Conservation (phyloP, 352 stramenopile species). For the Chrysophaeum taylorii region DNA sequence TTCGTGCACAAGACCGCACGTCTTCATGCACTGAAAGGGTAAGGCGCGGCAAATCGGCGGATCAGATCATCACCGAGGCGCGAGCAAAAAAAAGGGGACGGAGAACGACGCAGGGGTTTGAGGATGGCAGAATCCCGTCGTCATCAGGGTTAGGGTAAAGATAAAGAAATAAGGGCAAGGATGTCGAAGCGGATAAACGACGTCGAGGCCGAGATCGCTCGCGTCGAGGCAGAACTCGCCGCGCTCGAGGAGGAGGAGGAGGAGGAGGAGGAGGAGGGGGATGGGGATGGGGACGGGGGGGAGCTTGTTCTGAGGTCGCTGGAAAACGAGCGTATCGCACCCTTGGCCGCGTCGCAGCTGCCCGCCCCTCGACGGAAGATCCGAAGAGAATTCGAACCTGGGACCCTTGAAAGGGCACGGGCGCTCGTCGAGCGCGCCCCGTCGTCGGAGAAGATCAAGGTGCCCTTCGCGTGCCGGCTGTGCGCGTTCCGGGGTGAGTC, state of each 20-base stretch:
- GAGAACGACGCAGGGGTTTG: too few species aligned
- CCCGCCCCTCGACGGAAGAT: background rate
- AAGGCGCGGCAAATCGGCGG: too few species aligned
- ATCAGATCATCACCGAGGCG: too few species aligned
- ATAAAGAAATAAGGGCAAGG: too few species aligned
- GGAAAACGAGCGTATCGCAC: background rate
- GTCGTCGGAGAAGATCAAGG: slow-evolving; percentile 2
- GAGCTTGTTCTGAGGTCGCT: background rate
- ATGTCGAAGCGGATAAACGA: background rate
- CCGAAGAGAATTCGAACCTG: background rate
- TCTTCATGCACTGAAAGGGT: too few species aligned
- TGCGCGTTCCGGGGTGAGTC: background rate
- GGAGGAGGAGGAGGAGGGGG: background rate
- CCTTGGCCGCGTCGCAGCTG: background rate
- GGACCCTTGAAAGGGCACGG: background rate
- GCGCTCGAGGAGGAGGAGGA: background rate
- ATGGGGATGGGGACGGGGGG: background rate
- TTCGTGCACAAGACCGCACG: too few species aligned
- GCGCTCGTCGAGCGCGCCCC: background rate
- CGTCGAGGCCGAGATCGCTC: background rate
- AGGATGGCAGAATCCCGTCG: too few species aligned
- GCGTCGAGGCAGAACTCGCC: background rate
- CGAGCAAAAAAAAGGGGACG: too few species aligned
- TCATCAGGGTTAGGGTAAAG: too few species aligned
- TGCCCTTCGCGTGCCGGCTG: background rate